Percentiles rank a stretch among this genome's conserved stretches.
phyloP scores from a whole-genome alignment of 2,329 filamentous ascomycete genomes.

The Sordariomycetes sp. region DNA sequence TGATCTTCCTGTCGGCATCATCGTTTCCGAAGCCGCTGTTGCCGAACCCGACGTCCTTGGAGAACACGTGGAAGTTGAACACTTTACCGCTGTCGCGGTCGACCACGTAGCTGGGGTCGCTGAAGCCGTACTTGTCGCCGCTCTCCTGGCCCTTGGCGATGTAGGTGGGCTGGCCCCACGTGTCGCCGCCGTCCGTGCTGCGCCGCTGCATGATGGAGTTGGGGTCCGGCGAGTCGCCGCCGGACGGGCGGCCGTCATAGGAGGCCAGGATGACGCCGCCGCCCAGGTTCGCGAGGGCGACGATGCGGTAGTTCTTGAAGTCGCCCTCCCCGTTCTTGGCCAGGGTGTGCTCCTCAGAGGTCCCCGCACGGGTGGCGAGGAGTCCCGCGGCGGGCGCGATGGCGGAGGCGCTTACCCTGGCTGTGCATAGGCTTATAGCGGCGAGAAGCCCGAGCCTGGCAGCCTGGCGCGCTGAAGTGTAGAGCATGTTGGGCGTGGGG shows the following conservation, averaged over 20 bases:
- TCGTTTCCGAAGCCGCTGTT: background rate
- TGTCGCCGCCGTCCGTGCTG: constrained; percentile 1
- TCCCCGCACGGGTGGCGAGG: background rate
- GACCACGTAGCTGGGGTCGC: constrained; percentile 2
- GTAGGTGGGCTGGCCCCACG: background rate
- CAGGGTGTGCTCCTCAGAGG: background rate
- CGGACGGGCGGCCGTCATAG: background rate
- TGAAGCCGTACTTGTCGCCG: constrained; percentile 1
- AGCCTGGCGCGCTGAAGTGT: no score
- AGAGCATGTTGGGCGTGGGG: no score
- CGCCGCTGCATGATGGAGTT: constrained; percentile 2
- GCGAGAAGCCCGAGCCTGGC: no score
- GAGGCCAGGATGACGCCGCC: background rate
- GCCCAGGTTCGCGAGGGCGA: background rate
- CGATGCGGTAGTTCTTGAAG: constrained; percentile 1
- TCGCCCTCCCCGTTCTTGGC: background rate
- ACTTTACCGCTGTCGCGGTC: background rate
- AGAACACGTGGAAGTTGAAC: constrained; percentile 3
- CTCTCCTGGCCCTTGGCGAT: background rate
- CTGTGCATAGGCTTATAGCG: no score
- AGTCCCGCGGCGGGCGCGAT: no score
- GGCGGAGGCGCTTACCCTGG: no score
- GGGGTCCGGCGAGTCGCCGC: background rate
- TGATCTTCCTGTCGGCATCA: background rate
- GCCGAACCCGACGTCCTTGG: background rate